Conservation (phyloP, 768 basidiomycete genomes). For the Tylopilus plumbeoviolaceoides region DNA sequence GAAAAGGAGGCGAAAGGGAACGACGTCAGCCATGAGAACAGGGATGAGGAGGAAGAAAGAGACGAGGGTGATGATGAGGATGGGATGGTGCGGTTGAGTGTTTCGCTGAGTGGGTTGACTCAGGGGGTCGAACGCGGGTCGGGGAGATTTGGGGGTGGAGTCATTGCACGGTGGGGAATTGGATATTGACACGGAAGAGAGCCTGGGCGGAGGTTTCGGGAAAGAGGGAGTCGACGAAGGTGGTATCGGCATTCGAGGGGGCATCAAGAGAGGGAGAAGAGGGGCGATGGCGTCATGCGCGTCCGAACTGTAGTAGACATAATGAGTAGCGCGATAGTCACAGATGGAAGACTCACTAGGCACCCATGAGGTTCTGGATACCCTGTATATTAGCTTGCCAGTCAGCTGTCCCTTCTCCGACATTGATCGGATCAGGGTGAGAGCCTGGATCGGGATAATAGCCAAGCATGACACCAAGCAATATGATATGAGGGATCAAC, state of each 20-base stretch:
- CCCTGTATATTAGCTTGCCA: constrained; percentile 88
- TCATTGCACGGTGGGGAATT: background rate
- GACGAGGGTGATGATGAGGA: constrained; percentile 36
- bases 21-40: constrained; percentile 34
- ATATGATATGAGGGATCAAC: constrained; percentile 57
- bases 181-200: constrained; percentile 9
- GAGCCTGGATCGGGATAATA: constrained; percentile 47
- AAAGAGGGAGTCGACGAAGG: constrained; percentile 52
- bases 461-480: constrained; percentile 64
- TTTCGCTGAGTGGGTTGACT: background rate
- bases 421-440: constrained; percentile 34
- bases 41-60: constrained; percentile 41
- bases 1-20: constrained; percentile 46
- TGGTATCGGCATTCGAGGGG: constrained; percentile 37
- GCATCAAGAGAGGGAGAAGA: constrained; percentile 40
- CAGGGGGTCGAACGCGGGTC: background rate
- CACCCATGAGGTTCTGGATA: constrained; percentile 89
- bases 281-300: constrained; percentile 51
- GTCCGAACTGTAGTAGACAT: constrained; percentile 49
- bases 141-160: constrained; percentile 16
- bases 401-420: constrained; percentile 63
- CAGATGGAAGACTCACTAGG: constrained; percentile 46
- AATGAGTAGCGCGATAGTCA: background rate
- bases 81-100: constrained; percentile 30
- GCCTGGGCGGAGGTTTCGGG: constrained; percentile 41